A percentile compares a stretch with the other conserved stretches of the same genome.
These are phyloP conservation scores for Leccinum longicurvipes DNA, from an alignment of 768 basidiomycete species.

Conservation along the genomic window DNA sequence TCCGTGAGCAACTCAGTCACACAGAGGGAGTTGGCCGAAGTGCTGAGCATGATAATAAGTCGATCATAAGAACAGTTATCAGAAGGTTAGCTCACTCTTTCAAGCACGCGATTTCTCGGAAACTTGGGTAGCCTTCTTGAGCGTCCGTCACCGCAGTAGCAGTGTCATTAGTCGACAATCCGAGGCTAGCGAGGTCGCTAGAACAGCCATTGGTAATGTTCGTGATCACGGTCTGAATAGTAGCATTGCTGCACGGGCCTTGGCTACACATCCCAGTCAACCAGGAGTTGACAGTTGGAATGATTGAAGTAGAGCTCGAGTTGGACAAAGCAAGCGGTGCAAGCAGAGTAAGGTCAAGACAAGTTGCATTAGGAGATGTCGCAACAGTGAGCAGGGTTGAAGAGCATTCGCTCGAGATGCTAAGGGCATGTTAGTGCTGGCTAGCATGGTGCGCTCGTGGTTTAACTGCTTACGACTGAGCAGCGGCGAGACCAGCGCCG, in stretches of 20 bases:
- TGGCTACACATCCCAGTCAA: conserved; percentile 51
- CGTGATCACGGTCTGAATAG: conserved; percentile 51
- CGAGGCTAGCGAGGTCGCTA: conserved; percentile 33
- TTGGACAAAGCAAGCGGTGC: conserved; percentile 25
- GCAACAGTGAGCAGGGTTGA: conserved; percentile 44
- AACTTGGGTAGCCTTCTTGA: conserved; percentile 54
- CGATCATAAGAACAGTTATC: not conserved
- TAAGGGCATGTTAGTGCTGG: not conserved
- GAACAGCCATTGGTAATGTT: conserved; percentile 54
- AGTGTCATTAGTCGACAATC: conserved; percentile 15
- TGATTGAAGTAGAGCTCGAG: conserved; percentile 30
- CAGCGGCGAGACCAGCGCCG: conserved; percentile 36
- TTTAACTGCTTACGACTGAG: conserved; percentile 49
- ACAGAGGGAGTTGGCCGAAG: conserved; percentile 47
- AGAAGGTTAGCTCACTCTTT: conserved; percentile 50
- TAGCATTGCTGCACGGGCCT: conserved; percentile 55
- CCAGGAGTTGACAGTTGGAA: conserved; percentile 56
- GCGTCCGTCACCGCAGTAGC: conserved; percentile 36
- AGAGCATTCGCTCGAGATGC: conserved; percentile 40
- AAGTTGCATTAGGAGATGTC: conserved; percentile 33
- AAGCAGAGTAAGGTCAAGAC: conserved; percentile 38
- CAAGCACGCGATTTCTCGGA: conserved; percentile 56
- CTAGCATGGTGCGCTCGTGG: not conserved
- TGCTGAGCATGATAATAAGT: conserved; percentile 21
- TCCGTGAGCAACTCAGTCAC: conserved; percentile 53